A percentile compares a stretch with the other conserved stretches of the same genome.
phyloP scores from a whole-genome alignment of 352 stramenopile genomes.

The Saprolegnia diclina region DNA sequence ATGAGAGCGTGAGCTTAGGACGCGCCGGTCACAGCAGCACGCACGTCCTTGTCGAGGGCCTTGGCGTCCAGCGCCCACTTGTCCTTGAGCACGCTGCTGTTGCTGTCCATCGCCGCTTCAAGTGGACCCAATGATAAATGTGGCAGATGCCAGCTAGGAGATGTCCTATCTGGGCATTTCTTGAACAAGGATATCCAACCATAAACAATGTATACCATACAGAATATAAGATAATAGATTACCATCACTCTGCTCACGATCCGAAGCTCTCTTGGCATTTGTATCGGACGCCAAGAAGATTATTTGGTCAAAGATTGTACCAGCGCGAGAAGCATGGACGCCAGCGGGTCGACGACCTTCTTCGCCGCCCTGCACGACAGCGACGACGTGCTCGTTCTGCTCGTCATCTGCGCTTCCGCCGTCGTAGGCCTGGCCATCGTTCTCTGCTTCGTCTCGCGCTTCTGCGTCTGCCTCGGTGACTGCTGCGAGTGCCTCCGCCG shows the following conservation, averaged over 20 bases:
- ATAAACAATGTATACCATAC: too few relatives aligned
- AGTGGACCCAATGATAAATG: background rate
- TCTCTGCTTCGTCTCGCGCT: background rate
- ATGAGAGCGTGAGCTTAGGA: background rate
- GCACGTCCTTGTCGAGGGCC: slow-evolving; percentile 16
- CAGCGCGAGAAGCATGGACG: too few relatives aligned
- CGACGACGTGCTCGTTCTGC: background rate
- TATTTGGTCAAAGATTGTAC: too few relatives aligned
- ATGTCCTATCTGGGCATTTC: background rate
- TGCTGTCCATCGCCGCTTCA: background rate
- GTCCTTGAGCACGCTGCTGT: background rate
- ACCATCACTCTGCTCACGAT: background rate
- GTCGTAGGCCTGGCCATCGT: background rate
- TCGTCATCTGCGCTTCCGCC: background rate
- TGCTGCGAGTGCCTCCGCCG: background rate
- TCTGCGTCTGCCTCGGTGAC: background rate
- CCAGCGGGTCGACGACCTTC: background rate
- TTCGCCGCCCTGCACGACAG: background rate
- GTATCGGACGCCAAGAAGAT: background rate
- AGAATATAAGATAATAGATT: background rate
- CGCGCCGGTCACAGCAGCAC: background rate
- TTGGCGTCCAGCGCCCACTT: slow-evolving; percentile 22
- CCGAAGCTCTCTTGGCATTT: background rate
- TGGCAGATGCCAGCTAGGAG: background rate
- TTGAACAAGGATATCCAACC: background rate